These are phyloP conservation scores for Chaetomium olivaceum DNA, from an alignment of 2,329 filamentous ascomycete genomes.

Conservation along the genomic window DNA sequence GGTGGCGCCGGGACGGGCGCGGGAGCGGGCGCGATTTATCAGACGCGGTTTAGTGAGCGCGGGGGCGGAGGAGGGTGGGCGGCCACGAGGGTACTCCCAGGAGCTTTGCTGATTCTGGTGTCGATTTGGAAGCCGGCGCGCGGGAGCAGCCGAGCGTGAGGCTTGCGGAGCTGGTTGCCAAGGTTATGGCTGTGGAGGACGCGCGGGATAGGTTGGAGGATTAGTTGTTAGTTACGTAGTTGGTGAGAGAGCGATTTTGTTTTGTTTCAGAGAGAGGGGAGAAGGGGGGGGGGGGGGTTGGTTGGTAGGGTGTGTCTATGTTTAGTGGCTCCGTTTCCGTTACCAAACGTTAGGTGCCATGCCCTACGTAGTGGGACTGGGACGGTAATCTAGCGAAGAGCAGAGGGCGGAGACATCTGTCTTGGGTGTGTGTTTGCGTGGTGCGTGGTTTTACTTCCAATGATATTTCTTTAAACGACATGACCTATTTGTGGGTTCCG, in stretches of 20 bases:
- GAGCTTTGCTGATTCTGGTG: neutral
- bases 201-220: neutral
- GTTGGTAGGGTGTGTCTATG: neutral
- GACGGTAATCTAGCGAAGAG: neutral
- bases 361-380: neutral
- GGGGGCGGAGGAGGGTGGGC: neutral
- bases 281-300: neutral
- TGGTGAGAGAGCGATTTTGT: neutral
- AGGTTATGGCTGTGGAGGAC: conserved; percentile 21
- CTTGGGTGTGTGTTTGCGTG: neutral
- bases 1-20: conserved; percentile 1
- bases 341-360: neutral
- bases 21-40: conserved; percentile 10
- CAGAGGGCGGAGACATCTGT: neutral
- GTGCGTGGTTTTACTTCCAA: neutral
- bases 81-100: neutral
- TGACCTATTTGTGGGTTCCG: neutral
- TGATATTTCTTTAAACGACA: neutral
- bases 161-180: conserved; percentile 30
- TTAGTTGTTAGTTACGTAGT: neutral
- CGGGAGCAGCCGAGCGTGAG: conserved; percentile 1
- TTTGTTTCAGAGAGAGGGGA: too few species aligned
- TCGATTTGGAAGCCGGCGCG: neutral
- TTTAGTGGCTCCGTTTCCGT: neutral
- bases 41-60: conserved; percentile 17